These are phyloP conservation scores for Gomphus sp. DNA, from an alignment of 1,284 basidiomycete species.

Conservation along the genomic window DNA sequence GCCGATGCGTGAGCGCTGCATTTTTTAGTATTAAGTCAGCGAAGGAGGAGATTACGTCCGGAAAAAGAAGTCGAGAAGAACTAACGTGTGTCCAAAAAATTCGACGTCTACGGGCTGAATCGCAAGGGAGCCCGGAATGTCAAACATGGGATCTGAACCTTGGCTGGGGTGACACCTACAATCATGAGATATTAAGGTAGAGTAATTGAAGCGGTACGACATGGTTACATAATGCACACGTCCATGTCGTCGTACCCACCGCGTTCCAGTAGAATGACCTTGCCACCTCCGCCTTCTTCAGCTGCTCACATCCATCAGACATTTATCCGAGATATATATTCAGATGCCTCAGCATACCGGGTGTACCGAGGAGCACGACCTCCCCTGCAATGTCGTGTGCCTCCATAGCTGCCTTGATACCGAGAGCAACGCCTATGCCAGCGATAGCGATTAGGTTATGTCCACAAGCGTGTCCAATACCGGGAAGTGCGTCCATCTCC, in stretches of 20 bases:
- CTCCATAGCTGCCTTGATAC: conserved; percentile 26
- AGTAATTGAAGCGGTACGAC: no score
- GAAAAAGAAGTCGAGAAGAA: neutral
- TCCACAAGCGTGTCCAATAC: conserved; percentile 37
- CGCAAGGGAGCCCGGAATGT: neutral
- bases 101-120: neutral
- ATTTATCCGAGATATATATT: neutral
- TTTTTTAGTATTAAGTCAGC: conserved; percentile 15
- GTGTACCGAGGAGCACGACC: conserved; percentile 38
- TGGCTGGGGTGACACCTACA: conserved; percentile 21
- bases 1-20: conserved; percentile 25
- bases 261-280: conserved; percentile 29
- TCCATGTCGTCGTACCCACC: conserved; percentile 34
- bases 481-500: conserved; percentile 31
- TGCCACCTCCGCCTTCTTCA: conserved; percentile 39
- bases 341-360: conserved; percentile 15
- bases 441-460: conserved; percentile 42
- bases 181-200: conserved; percentile 16
- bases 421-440: conserved; percentile 33
- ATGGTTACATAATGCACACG: conserved; percentile 26
- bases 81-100: conserved; percentile 1
- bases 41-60: neutral
- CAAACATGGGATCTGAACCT: conserved; percentile 7
- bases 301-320: conserved; percentile 17
- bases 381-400: conserved; percentile 29